Percentiles rank a stretch among this genome's conserved stretches.
Conservation (phyloP, 1,139 yeast genomes). For the Suhomyces bolitotheri region DNA sequence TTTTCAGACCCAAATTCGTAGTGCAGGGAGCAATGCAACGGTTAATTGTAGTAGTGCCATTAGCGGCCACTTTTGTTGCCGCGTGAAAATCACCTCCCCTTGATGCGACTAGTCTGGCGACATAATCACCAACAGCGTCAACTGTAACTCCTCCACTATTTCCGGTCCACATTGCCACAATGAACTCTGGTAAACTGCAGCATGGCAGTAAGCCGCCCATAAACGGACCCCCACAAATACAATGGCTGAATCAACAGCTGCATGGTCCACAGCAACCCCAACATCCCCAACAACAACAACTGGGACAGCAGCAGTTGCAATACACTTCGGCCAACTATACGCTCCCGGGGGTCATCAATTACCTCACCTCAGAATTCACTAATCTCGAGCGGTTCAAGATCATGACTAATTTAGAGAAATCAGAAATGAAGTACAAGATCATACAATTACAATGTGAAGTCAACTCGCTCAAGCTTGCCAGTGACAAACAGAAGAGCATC, state of each 20-base stretch:
- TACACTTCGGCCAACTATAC: slow-evolving; percentile 41
- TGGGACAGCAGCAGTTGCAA: slow-evolving; percentile 15
- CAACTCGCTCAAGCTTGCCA: slow-evolving; percentile 41
- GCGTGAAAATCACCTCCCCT: no score
- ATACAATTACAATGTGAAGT: slow-evolving; percentile 57
- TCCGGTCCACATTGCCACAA: no score
- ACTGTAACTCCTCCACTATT: no score
- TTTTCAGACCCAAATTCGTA: no score
- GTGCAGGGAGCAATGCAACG: no score
- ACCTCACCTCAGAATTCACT: slow-evolving; percentile 60
- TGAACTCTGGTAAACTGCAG: slow-evolving; percentile 12
- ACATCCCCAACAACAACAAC: slow-evolving; percentile 15
- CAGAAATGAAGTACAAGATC: slow-evolving; percentile 57
- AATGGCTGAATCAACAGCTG: slow-evolving; percentile 16
- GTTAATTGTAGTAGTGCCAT: no score
- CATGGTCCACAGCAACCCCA: slow-evolving; percentile 14
- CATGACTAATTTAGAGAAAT: slow-evolving; percentile 55
- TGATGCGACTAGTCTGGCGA: no score
- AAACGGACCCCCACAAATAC: slow-evolving; percentile 11
- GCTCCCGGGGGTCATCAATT: slow-evolving; percentile 65
- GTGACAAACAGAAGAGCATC: slow-evolving; percentile 35
- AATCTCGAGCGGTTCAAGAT: slow-evolving; percentile 58
- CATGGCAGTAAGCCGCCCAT: slow-evolving; percentile 6
- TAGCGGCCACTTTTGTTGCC: no score
- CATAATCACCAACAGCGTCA: no score